Conservation (phyloP, 371 early-diverging fungal species). For the Mucor lusitanicus region DNA sequence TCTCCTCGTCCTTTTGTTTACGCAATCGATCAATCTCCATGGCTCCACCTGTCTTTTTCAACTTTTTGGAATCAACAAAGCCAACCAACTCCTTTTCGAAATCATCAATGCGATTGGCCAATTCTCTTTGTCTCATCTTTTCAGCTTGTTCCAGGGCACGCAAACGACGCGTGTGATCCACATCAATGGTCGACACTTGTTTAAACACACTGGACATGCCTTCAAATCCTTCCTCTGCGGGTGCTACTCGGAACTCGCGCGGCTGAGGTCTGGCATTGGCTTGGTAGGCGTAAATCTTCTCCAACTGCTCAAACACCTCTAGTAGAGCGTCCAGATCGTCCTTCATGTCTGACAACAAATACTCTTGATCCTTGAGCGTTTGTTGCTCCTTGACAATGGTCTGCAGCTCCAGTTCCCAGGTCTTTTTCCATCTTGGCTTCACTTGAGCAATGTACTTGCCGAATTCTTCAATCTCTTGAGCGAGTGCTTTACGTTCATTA, state of each 20-base stretch:
- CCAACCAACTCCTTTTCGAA: constrained; percentile 71
- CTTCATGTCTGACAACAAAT: constrained; percentile 66
- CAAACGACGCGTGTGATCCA: constrained; percentile 70
- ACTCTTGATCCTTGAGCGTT: constrained; percentile 78
- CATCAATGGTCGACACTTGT: constrained; percentile 71
- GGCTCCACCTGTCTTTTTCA: constrained; percentile 77
- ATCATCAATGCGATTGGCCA: constrained; percentile 67
- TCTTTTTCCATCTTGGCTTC: constrained; percentile 79
- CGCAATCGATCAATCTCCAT: constrained; percentile 71
- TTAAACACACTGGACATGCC: constrained; percentile 65
- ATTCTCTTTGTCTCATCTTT: constrained; percentile 69
- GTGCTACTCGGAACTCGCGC: constrained; percentile 60
- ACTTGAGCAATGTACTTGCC: constrained; percentile 62
- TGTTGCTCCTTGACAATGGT: constrained; percentile 81
- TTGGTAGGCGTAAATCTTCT: constrained; percentile 68
- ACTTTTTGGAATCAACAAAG: constrained; percentile 64
- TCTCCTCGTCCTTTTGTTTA: constrained; percentile 63
- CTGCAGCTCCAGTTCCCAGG: constrained; percentile 83
- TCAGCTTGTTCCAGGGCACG: constrained; percentile 76
- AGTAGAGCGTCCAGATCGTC: constrained; percentile 68
- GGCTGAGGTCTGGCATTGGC: constrained; percentile 37
- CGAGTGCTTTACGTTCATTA: constrained; percentile 60
- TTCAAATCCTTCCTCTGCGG: constrained; percentile 64
- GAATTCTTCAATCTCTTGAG: constrained; percentile 57
- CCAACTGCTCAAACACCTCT: constrained; percentile 66